A percentile compares a stretch with the other conserved stretches of the same genome.
These are phyloP conservation scores for Crithidia expoeki DNA, from an alignment of 208 protist species.

Conservation along the genomic window DNA sequence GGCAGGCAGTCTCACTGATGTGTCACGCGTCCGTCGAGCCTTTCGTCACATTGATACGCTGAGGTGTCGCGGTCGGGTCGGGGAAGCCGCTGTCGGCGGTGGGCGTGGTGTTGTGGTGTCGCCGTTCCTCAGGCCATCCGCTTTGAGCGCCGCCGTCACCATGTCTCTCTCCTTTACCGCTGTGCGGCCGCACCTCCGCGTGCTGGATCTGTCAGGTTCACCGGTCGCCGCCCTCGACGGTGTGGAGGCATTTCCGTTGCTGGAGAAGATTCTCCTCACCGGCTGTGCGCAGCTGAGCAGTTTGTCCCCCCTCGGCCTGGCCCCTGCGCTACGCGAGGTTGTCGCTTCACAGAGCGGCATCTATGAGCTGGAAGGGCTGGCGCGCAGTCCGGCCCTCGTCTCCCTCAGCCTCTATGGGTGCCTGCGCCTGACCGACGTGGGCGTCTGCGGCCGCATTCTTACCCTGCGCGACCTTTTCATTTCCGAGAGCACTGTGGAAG, in stretches of 20 bases:
- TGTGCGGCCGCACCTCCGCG: conserved; percentile 14
- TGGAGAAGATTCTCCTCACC: conserved; percentile 15
- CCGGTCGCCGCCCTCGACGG: conserved; percentile 10
- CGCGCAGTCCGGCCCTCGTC: conserved; percentile 25
- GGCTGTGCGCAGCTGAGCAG: conserved; percentile 22
- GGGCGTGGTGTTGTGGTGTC: no score
- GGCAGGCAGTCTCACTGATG: not conserved
- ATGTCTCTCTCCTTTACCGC: conserved; percentile 10
- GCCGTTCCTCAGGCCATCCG: no score
- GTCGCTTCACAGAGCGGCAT: conserved; percentile 34
- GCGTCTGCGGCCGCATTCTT: conserved; percentile 25
- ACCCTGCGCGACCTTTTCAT: conserved; percentile 30
- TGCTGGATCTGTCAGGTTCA: conserved; percentile 28
- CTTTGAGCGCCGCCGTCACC: not conserved
- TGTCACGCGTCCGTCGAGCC: conserved; percentile 1
- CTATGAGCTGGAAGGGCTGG: conserved; percentile 22
- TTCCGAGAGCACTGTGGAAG: conserved; percentile 33
- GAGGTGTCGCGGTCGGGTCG: conserved; percentile 6
- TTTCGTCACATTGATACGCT: conserved; percentile 13
- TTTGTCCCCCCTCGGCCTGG: conserved; percentile 18
- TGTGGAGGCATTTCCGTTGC: conserved; percentile 19
- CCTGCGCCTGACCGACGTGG: conserved; percentile 27
- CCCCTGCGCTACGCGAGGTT: conserved; percentile 15
- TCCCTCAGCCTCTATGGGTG: conserved; percentile 33
- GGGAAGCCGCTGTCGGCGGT: not conserved